Evolutionary conservation across 352 stramenopile species (phyloP).

Genomic region (Globisporangium echinulatum): DNA sequence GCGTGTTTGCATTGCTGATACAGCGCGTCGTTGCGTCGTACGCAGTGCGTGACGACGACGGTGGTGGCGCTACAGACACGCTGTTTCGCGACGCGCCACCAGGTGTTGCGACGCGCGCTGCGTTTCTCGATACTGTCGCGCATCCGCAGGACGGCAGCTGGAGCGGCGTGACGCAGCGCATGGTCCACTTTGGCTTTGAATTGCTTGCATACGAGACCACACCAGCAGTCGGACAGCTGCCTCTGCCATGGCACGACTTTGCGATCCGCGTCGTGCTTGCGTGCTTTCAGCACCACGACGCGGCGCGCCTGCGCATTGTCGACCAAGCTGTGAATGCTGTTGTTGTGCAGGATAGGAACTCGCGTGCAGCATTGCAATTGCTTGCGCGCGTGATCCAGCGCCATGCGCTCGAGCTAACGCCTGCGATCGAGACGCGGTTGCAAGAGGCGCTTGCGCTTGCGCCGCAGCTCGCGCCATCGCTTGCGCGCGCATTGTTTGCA

Average conservation of each 20-base stretch:
- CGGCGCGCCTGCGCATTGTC: conserved; percentile 25
- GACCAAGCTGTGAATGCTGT: conserved; percentile 40
- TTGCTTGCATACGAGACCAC: conserved; percentile 16
- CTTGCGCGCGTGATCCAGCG: conserved; percentile 32
- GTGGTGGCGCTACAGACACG: background rate
- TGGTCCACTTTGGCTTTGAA: conserved; percentile 27
- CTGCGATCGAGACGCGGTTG: conserved; percentile 21
- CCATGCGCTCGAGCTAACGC: conserved; percentile 31
- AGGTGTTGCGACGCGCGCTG: conserved; percentile 7
- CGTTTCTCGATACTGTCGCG: conserved; percentile 22
- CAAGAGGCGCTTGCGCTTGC: conserved; percentile 55
- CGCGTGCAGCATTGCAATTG: conserved; percentile 22
- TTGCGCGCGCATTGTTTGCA: conserved; percentile 23
- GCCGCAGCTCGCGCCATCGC: conserved; percentile 23
- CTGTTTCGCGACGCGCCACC: background rate
- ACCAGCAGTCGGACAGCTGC: background rate
- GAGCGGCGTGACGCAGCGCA: conserved; percentile 24
- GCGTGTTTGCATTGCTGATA: conserved; percentile 22
- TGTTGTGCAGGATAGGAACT: conserved; percentile 27
- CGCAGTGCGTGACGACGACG: conserved; percentile 4
- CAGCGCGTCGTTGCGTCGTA: conserved; percentile 23
- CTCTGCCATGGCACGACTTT: conserved; percentile 26
- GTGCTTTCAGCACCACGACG: conserved; percentile 36
- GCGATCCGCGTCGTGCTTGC: conserved; percentile 36
- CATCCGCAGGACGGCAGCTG: conserved; percentile 27